Evolutionary conservation across 176 grass and related monocot genomes (phyloP), one percentile per base, ranked within the genome.

Genomic region (Triticum timopheevii): DNA sequence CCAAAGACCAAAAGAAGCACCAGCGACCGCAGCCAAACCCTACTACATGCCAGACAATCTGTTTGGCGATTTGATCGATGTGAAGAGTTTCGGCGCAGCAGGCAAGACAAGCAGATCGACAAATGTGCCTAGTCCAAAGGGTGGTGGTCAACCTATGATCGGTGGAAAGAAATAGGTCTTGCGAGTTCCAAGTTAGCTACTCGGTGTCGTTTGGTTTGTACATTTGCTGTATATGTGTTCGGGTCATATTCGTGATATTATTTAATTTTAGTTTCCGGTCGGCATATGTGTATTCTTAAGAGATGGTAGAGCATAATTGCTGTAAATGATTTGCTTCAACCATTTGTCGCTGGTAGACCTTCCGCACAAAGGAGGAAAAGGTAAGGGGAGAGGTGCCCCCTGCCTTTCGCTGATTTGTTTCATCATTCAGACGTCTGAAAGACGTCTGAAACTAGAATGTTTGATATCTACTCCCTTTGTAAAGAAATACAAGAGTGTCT

Each of bases 11-110:
- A 85, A 85, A 82, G 78, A 91, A 71, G 28, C 77, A 72, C 71
- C 82, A 65, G 78, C 72, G 0, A 36, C 73, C 0, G 47, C 76
- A 36, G 34, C 82, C 9, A 98, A 91, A 86, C 94, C 97, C 17
- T 99, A 99, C 61, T 94, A 97, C 87, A 96, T 97, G 91, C 97
- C 94, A 5, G 91, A 99, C 84, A 93, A 83, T 77, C 77, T 99
- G 30, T 99, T 99, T 62, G 97, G 92, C 45, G 97, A 99, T 94
- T 62, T 99, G 90, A 90, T 99, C 22, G 90, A 99, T 63, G 80
- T 93, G 20, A 99, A 94, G 66, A 97, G 80, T 84, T 92, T 88
- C 23, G 85, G 90, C n/a, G 16, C 65, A 36, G 90, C 86, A 85
- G 88, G 79, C 31, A 94, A 90, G 76, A 83, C 68, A 42, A 91